Percentiles rank a stretch among this genome's conserved stretches.
Evolutionary conservation across 768 basidiomycete species (phyloP).

Genomic region (Galerina sulciceps): DNA sequence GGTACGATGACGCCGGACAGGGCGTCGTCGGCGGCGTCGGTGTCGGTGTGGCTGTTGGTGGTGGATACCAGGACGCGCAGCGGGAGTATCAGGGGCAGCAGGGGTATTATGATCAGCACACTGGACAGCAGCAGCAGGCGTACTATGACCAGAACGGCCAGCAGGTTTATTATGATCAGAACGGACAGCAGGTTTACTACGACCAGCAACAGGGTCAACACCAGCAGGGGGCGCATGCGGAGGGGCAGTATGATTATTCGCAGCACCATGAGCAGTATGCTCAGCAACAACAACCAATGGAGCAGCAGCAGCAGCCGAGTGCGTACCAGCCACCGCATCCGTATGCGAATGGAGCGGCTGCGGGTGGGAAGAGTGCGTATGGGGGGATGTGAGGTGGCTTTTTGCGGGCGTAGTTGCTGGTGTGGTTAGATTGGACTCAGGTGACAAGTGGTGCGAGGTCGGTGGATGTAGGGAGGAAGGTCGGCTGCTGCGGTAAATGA

Average conservation of each 20-base stretch:
- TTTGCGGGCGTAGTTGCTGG: slow-evolving; percentile 2
- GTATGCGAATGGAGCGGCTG: slow-evolving; percentile 16
- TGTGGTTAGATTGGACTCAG: background rate
- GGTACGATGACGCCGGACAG: slow-evolving; percentile 31
- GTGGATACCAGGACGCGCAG: slow-evolving; percentile 31
- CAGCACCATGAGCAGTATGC: slow-evolving; percentile 19
- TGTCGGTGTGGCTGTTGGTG: slow-evolving; percentile 9
- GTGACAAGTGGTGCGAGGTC: too few relatives aligned
- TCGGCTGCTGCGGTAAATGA: too few relatives aligned
- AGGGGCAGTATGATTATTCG: slow-evolving; percentile 18
- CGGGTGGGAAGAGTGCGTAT: background rate
- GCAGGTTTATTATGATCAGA: slow-evolving; percentile 19
- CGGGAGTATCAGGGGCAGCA: slow-evolving; percentile 38
- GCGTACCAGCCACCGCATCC: slow-evolving; percentile 23
- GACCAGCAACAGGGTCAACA: slow-evolving; percentile 24
- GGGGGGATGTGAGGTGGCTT: background rate
- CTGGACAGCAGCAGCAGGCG: slow-evolving; percentile 8
- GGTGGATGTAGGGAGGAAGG: too few relatives aligned
- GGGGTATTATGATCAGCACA: slow-evolving; percentile 26
- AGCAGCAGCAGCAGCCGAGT: slow-evolving; percentile 10
- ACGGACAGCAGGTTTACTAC: slow-evolving; percentile 22
- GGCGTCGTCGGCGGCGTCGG: slow-evolving; percentile 22
- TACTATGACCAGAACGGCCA: slow-evolving; percentile 19
- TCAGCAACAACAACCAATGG: slow-evolving; percentile 5
- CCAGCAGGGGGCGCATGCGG: slow-evolving; percentile 19